Evolutionary conservation across 148 eudicot species (phyloP).

Genomic region (Beta vulgaris): DNA sequence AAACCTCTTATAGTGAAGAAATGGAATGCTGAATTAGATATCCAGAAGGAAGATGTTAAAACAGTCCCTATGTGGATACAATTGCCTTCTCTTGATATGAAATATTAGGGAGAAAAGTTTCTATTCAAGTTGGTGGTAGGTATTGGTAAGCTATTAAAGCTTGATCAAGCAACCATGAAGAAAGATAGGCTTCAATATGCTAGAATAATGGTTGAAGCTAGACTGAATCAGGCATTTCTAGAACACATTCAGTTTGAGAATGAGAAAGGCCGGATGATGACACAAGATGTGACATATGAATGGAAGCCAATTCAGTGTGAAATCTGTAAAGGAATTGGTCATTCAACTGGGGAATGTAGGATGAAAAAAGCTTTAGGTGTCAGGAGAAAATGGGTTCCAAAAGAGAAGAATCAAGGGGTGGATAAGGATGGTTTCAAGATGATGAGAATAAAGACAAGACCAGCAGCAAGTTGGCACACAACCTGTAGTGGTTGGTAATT

Average conservation of each 20-base stretch:
- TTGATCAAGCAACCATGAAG: not conserved
- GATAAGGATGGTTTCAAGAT: too few relatives aligned
- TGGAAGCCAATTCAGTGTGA: too few relatives aligned
- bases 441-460: too few relatives aligned
- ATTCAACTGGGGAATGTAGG: not conserved
- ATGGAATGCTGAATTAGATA: not conserved
- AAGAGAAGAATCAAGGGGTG: too few relatives aligned
- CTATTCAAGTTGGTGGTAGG: not conserved
- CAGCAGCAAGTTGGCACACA: too few relatives aligned
- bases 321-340: not conserved
- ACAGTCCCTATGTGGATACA: not conserved
- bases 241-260: not conserved
- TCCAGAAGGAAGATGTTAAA: too few relatives aligned
- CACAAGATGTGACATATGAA: not conserved
- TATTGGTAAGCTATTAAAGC: not conserved
- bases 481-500: too few relatives aligned
- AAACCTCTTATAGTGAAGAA: not conserved
- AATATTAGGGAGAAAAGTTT: too few relatives aligned
- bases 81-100: too few relatives aligned
- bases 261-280: not conserved
- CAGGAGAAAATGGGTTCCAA: too few relatives aligned
- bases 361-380: too few relatives aligned
- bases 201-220: too few relatives aligned
- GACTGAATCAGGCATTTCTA: not conserved
- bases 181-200: not conserved